phyloP scores from a whole-genome alignment of 345 rosid genomes.

The Iberis pinnata region DNA sequence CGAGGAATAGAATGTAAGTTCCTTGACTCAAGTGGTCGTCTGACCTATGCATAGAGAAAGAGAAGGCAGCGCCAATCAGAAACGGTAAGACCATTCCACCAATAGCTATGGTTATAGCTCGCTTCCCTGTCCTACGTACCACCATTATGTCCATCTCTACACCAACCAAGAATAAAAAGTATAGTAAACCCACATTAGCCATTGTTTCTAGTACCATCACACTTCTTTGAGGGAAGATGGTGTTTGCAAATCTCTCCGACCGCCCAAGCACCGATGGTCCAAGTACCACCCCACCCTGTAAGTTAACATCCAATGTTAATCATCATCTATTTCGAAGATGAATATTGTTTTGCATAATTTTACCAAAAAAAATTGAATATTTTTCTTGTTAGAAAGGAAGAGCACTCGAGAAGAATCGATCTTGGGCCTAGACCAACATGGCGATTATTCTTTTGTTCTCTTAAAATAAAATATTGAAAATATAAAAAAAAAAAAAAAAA shows the following conservation, averaged over 20 bases:
- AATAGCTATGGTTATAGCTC: constrained; percentile 52
- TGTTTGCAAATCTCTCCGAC: constrained; percentile 28
- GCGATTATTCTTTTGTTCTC: too few relatives aligned
- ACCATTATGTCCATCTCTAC: constrained; percentile 92
- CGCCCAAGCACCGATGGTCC: constrained; percentile 85
- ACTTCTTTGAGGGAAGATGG: constrained; percentile 66
- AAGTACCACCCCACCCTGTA: constrained; percentile 70
- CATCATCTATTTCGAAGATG: too few relatives aligned
- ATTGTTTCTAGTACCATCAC: constrained; percentile 97
- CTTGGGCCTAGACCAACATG: too few relatives aligned
- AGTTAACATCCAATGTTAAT: not conserved
- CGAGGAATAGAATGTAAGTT: constrained; percentile 65
- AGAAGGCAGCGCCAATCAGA: constrained; percentile 43
- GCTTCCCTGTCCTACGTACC: constrained; percentile 57
- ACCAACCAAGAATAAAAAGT: constrained; percentile 83
- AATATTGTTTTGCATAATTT: too few relatives aligned
- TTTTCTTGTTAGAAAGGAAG: too few relatives aligned
- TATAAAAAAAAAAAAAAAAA: too few relatives aligned
- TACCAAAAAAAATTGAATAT: too few relatives aligned
- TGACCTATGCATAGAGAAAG: constrained; percentile 35
- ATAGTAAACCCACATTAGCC: constrained; percentile 87
- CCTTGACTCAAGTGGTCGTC: constrained; percentile 28
- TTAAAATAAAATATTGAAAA: too few relatives aligned
- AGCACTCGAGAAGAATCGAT: too few relatives aligned
- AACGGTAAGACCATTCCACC: constrained; percentile 87